Evolutionary conservation across 169 alveolate genomes (phyloP), one percentile per base, ranked within the genome.

Genomic region (Plasmodium gallinaceum): DNA sequence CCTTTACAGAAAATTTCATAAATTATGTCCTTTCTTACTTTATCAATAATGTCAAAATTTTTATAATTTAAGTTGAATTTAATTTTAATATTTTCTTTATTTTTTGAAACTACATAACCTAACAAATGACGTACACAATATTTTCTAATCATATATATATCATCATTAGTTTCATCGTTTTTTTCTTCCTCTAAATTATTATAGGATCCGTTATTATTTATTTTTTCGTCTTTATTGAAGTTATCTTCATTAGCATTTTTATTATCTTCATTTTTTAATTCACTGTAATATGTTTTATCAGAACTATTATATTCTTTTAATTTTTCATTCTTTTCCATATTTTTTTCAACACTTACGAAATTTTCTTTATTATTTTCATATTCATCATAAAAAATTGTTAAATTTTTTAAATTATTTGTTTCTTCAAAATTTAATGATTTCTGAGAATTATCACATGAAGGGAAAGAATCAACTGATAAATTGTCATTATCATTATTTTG

Each of bases 111-210:
- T 1, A 71, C 86, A n/a, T 45, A 78, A 37, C 92, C 92, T 61
- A 86, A 39, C 37, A 86, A 43, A 86, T 86, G 92, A 14, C 92
- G 74, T 24, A 86, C 92, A 51, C 88, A 58, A 46, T 86, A 86
- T 71, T 86, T 86, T 71, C 92, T 58, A 14, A 71, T 39, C 92
- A 86, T 86, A 45, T 86, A 86, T 10, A 86, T 71, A 37, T 86
- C 70, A 9, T 72, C 92, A 71, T 66, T 72, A 12, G n/a, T 32
- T 42, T 32, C 74, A 16, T 69, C 91, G 2, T 52, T 66, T 18
- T 22, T 61, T 24, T 24, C n/a, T 61, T 61, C 16, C 58, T 5
- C 16, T 48, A 10, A 10, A 10, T 48, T 48, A 14, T 9, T 10
- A 6, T 9, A 48, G 5, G 16, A 14, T 48, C 1, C 5, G 12